These are phyloP conservation scores for Plantago elongata DNA, from an alignment of 257 asterid species.

Conservation along the genomic window DNA sequence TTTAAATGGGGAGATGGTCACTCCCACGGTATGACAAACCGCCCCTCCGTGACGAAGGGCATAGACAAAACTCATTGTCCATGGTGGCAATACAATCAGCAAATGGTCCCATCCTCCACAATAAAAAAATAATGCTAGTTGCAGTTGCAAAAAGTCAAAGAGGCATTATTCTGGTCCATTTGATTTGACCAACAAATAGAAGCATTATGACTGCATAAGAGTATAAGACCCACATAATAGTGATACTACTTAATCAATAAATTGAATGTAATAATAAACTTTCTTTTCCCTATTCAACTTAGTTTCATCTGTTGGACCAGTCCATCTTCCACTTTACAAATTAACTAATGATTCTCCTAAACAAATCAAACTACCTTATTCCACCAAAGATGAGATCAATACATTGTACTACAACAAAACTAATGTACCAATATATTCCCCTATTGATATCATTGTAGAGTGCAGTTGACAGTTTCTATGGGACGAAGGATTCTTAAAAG, in stretches of 20 bases:
- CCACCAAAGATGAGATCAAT: too few relatives aligned
- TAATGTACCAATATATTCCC: too few relatives aligned
- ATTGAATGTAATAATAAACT: background rate
- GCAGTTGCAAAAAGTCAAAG: background rate
- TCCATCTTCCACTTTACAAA: background rate
- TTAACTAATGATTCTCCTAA: background rate
- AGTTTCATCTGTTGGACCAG: background rate
- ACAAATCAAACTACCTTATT: too few relatives aligned
- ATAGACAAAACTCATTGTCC: background rate
- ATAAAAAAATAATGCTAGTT: background rate
- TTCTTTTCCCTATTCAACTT: background rate
- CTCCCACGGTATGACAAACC: too few relatives aligned
- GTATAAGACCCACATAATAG: background rate
- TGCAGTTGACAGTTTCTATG: too few relatives aligned
- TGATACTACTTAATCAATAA: background rate
- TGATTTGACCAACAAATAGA: conserved; percentile 11
- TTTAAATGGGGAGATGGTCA: too few relatives aligned
- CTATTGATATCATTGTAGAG: too few relatives aligned
- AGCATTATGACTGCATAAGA: background rate
- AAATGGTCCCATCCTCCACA: conserved; percentile 3
- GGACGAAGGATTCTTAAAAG: too few relatives aligned
- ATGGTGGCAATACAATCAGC: background rate
- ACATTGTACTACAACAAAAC: too few relatives aligned
- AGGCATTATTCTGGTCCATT: conserved; percentile 1
- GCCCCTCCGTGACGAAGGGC: too few relatives aligned